Evolutionary conservation across 129 eudicot genomes (phyloP).

Genomic region (Cynara cardunculus): DNA sequence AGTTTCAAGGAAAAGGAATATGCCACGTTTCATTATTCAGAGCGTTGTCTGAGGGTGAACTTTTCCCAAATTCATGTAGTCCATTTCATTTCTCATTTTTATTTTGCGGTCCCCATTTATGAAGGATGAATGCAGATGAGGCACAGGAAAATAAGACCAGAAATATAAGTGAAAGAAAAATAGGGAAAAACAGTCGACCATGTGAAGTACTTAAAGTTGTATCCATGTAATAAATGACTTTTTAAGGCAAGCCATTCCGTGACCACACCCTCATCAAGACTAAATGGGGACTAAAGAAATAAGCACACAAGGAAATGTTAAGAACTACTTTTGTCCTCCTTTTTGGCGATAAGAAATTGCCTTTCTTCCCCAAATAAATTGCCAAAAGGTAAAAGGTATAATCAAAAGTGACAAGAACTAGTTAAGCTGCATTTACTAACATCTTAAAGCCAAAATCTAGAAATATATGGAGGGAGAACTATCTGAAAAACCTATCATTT

Average conservation of each 20-base stretch:
- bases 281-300: background rate
- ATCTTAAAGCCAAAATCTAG: background rate
- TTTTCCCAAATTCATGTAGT: background rate
- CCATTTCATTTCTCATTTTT: background rate
- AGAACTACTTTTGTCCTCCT: background rate
- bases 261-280: background rate
- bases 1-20: conserved; percentile 15
- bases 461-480: background rate
- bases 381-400: background rate
- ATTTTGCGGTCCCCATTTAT: background rate
- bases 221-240: background rate
- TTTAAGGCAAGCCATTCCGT: background rate
- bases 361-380: too few species aligned
- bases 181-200: background rate
- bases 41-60: background rate
- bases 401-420: background rate
- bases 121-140: background rate
- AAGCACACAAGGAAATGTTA: background rate
- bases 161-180: background rate
- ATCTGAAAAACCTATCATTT: background rate
- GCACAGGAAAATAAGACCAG: background rate
- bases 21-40: background rate
- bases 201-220: background rate
- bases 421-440: background rate
- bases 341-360: background rate